Percentiles rank a stretch among this genome's conserved stretches.
These are phyloP conservation scores for Cymbomonas tetramitiformis DNA, from an alignment of 139 green algal genomes.

Conservation along the genomic window DNA sequence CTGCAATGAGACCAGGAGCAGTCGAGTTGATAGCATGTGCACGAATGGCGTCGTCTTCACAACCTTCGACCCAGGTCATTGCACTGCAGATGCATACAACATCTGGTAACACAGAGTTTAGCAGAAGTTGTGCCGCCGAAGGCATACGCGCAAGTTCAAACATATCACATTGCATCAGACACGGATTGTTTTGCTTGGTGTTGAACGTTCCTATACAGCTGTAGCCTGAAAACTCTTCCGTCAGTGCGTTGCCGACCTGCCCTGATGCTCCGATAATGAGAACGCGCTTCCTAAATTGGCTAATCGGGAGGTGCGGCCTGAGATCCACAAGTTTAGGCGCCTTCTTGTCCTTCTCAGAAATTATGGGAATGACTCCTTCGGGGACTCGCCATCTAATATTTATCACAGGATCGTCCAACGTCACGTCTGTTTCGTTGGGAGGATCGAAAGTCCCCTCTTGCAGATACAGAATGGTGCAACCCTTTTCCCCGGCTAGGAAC, in stretches of 20 bases:
- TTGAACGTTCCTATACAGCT: neutral
- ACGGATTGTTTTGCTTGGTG: neutral
- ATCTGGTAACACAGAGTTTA: neutral
- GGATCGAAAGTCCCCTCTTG: neutral
- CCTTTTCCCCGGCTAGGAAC: neutral
- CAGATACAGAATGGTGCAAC: neutral
- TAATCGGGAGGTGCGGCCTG: neutral
- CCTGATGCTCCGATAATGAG: neutral
- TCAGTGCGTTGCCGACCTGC: neutral
- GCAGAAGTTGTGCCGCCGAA: neutral
- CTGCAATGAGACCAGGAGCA: neutral
- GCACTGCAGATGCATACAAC: constrained; percentile 2
- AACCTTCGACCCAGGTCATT: constrained; percentile 1
- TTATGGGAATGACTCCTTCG: neutral
- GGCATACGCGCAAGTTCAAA: neutral
- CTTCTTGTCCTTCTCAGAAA: neutral
- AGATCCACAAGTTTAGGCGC: neutral
- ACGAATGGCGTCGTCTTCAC: neutral
- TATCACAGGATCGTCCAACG: neutral
- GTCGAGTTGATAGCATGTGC: neutral
- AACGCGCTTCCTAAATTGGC: neutral
- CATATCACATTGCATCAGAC: neutral
- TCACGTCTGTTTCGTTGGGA: neutral
- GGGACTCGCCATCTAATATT: neutral
- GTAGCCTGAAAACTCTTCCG: neutral